phyloP scores from a whole-genome alignment of 768 basidiomycete species.

The Trametes villosa region DNA sequence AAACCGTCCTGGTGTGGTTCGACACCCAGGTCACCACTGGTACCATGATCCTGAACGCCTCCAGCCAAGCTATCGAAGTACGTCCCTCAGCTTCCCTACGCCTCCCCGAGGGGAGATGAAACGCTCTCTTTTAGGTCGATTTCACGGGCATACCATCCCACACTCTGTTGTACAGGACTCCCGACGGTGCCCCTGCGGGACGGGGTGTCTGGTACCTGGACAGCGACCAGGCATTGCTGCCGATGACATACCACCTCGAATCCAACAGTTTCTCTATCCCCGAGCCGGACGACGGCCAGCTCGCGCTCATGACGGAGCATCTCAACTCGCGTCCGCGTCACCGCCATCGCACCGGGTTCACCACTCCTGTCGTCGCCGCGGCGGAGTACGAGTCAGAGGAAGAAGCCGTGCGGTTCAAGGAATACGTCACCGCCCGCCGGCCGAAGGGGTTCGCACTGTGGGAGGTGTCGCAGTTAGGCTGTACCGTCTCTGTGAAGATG shows the following conservation, averaged over 20 bases:
- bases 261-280: neutral
- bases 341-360: neutral
- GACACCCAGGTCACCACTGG: neutral
- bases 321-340: neutral
- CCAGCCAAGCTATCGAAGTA: neutral
- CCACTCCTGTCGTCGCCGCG: neutral
- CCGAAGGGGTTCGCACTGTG: neutral
- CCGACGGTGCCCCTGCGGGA: neutral
- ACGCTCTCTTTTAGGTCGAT: neutral
- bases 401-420: neutral
- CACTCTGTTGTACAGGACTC: neutral
- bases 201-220: neutral
- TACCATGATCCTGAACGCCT: neutral
- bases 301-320: neutral
- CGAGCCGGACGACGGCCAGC: neutral
- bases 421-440: neutral
- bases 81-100: neutral
- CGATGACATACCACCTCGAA: neutral
- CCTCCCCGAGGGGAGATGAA: neutral
- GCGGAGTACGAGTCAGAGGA: neutral
- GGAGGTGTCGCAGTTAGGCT: neutral
- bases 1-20: neutral
- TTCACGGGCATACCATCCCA: neutral
- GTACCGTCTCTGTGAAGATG: neutral
- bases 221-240: neutral